These are phyloP conservation scores for Lachancea thermotolerans DNA, from an alignment of 805 yeast species.

Conservation along the genomic window DNA sequence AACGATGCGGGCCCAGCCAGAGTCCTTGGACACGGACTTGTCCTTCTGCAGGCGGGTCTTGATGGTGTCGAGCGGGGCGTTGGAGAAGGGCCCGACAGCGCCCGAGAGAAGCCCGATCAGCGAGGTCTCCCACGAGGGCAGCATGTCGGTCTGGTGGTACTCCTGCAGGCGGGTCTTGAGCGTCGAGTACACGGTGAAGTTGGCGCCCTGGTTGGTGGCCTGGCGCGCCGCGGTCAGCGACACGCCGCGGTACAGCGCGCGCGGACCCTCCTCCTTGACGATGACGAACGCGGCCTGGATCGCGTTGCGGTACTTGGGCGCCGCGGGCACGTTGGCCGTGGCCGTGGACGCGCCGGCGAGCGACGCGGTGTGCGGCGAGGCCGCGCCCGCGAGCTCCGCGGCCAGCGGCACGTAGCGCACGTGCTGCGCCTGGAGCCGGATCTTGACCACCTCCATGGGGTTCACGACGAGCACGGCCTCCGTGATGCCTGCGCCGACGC, in stretches of 20 bases:
- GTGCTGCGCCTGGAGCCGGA: conserved; percentile 91
- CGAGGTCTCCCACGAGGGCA: conserved; percentile 94
- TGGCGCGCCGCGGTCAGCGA: conserved; percentile 95
- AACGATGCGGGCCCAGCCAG: conserved; percentile 69
- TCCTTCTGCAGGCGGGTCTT: conserved; percentile 95
- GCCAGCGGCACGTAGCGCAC: conserved; percentile 32
- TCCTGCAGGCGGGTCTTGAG: conserved; percentile 65
- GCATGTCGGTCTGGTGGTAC: conserved; percentile 45
- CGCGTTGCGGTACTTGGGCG: conserved; percentile 87
- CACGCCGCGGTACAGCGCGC: conserved; percentile 89
- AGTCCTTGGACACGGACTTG: conserved; percentile 55
- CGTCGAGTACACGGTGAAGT: conserved; percentile 90
- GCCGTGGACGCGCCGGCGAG: conserved; percentile 4
- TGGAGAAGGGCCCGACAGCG: conserved; percentile 95
- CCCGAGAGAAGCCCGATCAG: conserved; percentile 87
- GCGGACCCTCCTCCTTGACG: conserved; percentile 84
- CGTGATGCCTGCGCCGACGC: conserved; percentile 95
- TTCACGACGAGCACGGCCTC: conserved; percentile 93
- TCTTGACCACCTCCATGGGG: conserved; percentile 96
- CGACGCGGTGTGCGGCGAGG: conserved; percentile 1
- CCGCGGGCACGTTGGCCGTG: conserved; percentile 15
- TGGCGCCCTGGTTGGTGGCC: conserved; percentile 97
- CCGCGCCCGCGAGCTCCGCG: conserved; percentile 8
- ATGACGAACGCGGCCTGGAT: conserved; percentile 83
- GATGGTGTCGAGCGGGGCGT: conserved; percentile 95